Evolutionary conservation across 2,329 filamentous ascomycete genomes (phyloP).

Genomic region (Didymosphaeria variabile): DNA sequence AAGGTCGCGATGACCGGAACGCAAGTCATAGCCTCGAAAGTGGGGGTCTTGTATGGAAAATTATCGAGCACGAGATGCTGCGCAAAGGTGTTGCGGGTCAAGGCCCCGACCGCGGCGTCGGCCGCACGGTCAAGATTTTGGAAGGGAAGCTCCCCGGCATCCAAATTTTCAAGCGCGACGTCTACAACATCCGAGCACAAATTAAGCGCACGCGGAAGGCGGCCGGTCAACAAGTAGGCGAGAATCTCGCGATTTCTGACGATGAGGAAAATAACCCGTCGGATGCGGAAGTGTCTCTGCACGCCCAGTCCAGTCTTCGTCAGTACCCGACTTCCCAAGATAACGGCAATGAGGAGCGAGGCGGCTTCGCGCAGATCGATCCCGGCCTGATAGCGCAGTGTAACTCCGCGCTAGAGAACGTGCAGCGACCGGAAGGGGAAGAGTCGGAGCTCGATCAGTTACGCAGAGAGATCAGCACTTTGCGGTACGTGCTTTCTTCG

Average conservation of each 20-base stretch:
- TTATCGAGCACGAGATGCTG: conserved; percentile 48
- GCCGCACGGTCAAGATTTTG: conserved; percentile 42
- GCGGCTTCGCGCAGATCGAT: conserved; percentile 29
- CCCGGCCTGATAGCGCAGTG: conserved; percentile 30
- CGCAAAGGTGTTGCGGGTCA: conserved; percentile 35
- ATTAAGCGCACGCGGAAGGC: conserved; percentile 44
- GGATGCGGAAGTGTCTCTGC: background rate
- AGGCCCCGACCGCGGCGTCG: conserved; percentile 44
- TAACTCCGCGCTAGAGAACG: conserved; percentile 27
- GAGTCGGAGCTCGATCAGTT: conserved; percentile 33
- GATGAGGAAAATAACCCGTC: conserved; percentile 19
- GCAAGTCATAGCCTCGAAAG: conserved; percentile 36
- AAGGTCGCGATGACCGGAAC: conserved; percentile 13
- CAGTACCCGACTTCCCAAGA: background rate
- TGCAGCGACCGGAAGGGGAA: conserved; percentile 18
- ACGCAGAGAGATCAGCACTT: conserved; percentile 32
- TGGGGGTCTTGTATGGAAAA: conserved; percentile 44
- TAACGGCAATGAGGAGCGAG: background rate
- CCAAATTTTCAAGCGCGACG: conserved; percentile 47
- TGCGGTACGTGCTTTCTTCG: conserved; percentile 29
- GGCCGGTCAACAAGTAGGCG: conserved; percentile 37
- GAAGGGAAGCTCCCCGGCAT: conserved; percentile 42
- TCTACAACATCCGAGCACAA: conserved; percentile 48
- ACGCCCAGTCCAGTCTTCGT: background rate
- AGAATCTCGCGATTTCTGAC: conserved; percentile 31